Percentiles rank a stretch among this genome's conserved stretches.
These are phyloP conservation scores for Ganoderma meredithae DNA, from an alignment of 1,284 basidiomycete species.

Conservation along the genomic window DNA sequence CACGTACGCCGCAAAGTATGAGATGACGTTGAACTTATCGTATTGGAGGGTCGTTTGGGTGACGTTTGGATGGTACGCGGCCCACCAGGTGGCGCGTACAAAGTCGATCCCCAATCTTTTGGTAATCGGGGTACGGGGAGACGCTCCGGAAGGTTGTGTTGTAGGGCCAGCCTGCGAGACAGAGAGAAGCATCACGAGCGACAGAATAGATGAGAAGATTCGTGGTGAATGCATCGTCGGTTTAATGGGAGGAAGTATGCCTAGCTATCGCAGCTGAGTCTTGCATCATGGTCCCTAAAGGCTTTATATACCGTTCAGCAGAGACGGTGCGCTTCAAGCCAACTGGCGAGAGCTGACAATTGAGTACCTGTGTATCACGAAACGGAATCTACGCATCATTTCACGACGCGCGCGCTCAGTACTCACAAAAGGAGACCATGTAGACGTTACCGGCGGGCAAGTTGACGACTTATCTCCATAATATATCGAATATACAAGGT, in stretches of 20 bases:
- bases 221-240: neutral
- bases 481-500: neutral
- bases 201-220: neutral
- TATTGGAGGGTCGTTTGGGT: neutral
- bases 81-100: neutral
- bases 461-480: neutral
- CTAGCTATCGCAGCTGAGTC: neutral
- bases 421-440: neutral
- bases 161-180: neutral
- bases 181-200: neutral
- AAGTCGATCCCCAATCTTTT: neutral
- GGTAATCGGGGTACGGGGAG: neutral
- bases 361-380: neutral
- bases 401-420: neutral
- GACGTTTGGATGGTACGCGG: neutral
- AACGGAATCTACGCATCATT: neutral
- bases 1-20: conserved; percentile 3
- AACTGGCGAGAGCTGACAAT: neutral
- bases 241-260: neutral
- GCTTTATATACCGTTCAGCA: neutral
- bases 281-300: neutral
- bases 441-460: neutral
- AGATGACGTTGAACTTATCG: neutral
- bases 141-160: neutral
- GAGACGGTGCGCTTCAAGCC: neutral